These are phyloP conservation scores for Diaporthe batatas DNA, from an alignment of 2,329 filamentous ascomycete genomes.

Conservation along the genomic window DNA sequence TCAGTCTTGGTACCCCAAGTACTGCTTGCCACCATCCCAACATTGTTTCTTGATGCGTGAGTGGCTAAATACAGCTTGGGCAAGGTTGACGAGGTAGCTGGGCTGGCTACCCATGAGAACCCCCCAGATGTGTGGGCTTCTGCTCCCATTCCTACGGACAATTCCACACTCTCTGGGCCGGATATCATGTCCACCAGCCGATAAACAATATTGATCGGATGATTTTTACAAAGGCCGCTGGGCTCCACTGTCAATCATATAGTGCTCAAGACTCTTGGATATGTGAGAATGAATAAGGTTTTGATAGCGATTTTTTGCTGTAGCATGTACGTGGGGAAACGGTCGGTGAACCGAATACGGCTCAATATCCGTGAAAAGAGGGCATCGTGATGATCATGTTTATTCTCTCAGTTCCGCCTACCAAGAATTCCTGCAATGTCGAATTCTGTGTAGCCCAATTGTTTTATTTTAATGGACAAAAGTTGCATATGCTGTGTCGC, in stretches of 20 bases:
- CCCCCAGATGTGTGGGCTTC: neutral
- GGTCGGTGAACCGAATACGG: conserved; percentile 6
- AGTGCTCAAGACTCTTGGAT: neutral
- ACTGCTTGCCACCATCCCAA: accelerated
- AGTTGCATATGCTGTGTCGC: too few relatives aligned
- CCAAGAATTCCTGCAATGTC: neutral
- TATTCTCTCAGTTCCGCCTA: neutral
- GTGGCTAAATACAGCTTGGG: too few relatives aligned
- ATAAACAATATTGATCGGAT: neutral
- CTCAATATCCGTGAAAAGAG: neutral
- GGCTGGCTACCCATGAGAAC: neutral
- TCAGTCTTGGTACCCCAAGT: neutral
- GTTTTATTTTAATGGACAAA: too few relatives aligned
- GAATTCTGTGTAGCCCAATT: too few relatives aligned
- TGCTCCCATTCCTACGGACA: neutral
- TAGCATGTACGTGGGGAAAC: neutral
- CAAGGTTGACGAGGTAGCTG: neutral
- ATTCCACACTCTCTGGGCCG: neutral
- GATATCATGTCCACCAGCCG: neutral
- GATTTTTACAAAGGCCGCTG: neutral
- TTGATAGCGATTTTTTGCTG: neutral
- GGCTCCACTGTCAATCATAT: neutral
- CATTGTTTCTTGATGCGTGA: too few relatives aligned
- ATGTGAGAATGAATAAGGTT: neutral
- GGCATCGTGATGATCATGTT: neutral